These are phyloP conservation scores for Kockiozyma suomiensis DNA, from an alignment of 805 yeast species.

Conservation along the genomic window DNA sequence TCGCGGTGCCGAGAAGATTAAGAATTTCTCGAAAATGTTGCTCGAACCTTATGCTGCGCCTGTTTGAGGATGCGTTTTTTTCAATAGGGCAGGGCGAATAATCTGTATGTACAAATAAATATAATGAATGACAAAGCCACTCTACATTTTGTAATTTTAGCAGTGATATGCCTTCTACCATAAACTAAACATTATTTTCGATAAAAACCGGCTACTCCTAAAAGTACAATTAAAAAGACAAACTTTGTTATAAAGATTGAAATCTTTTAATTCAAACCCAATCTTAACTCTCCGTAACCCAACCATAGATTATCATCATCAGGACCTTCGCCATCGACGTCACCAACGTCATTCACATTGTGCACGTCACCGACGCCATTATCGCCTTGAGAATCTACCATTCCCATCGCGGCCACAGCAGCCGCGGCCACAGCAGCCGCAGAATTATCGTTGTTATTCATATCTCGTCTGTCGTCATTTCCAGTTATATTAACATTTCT, in stretches of 20 bases:
- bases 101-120: not conserved
- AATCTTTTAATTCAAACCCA: slow-evolving; percentile 5
- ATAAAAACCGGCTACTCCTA: slow-evolving; percentile 62
- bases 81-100: no score
- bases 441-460: not conserved
- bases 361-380: slow-evolving; percentile 77
- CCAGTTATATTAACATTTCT: not conserved
- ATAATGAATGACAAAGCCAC: not conserved
- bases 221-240: no score
- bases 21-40: slow-evolving; percentile 79
- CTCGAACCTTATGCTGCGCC: slow-evolving; percentile 42
- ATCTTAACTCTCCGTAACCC: slow-evolving; percentile 10
- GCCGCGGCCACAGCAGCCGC: slow-evolving; percentile 19
- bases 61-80: no score
- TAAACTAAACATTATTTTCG: not conserved
- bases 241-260: no score
- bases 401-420: slow-evolving; percentile 15
- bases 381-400: slow-evolving; percentile 12
- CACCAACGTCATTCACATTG: slow-evolving; percentile 94
- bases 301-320: slow-evolving; percentile 53
- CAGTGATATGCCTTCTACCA: no score
- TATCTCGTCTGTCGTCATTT: not conserved
- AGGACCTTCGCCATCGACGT: slow-evolving; percentile 59
- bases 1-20: slow-evolving; percentile 85
- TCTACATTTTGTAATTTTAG: no score